A percentile compares a stretch with the other conserved stretches of the same genome.
Conservation (phyloP, 345 rosid genomes). For the Aquilaria yunnanensis region DNA sequence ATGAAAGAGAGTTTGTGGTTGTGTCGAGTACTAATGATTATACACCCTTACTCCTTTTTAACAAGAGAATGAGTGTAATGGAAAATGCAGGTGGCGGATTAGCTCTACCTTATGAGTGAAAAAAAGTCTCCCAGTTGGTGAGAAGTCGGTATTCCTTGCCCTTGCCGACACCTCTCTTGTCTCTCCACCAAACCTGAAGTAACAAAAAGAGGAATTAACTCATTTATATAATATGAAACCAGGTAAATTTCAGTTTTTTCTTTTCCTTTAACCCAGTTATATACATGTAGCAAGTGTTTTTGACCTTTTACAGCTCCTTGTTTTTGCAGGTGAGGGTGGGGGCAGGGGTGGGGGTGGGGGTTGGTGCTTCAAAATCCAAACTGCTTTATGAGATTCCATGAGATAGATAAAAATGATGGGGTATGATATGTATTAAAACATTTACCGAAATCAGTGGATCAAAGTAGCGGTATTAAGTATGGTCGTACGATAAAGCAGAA, state of each 20-base stretch:
- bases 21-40: slow-evolving; percentile 27
- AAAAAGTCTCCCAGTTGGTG: slow-evolving; percentile 31
- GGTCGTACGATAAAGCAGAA: slow-evolving; percentile 7
- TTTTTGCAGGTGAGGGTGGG: not conserved
- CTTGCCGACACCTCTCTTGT: slow-evolving; percentile 27
- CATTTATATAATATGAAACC: slow-evolving; percentile 4
- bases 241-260: not conserved
- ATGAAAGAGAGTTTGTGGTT: slow-evolving; percentile 10
- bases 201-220: slow-evolving; percentile 15
- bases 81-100: slow-evolving; percentile 7
- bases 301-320: no score
- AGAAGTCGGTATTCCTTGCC: slow-evolving; percentile 24
- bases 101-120: slow-evolving; percentile 23
- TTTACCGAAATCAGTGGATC: not conserved
- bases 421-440: not conserved
- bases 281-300: no score
- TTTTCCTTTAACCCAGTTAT: not conserved
- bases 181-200: slow-evolving; percentile 20
- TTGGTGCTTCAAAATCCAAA: slow-evolving; percentile 4
- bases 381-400: not conserved
- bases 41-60: slow-evolving; percentile 14
- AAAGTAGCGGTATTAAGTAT: slow-evolving; percentile 5
- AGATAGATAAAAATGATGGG: slow-evolving; percentile 2
- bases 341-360: not conserved
- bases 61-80: slow-evolving; percentile 24